Base-by-base conservation (phyloP, 2,329 filamentous ascomycete genomes). In the Aspergillus hortae region DNA sequence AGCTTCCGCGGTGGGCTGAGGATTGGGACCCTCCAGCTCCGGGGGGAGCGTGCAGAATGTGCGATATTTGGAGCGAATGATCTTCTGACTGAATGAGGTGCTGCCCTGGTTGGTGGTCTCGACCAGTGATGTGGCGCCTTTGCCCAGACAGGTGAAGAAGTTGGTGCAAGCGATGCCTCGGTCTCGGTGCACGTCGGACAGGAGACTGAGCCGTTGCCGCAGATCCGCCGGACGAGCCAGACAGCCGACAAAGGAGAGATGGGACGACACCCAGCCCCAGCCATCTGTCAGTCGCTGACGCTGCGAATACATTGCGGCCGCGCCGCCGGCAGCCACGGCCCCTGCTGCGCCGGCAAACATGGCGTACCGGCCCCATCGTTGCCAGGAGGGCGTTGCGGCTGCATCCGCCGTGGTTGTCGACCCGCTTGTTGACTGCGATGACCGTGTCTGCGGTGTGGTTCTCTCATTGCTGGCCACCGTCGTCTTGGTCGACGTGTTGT, bases 181-280 rank as follows among this genome's bases (percentile, higher is more conserved):
- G 52, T 88, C 83, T 43, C 77, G 69, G 32, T 84, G 79, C 17
- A 92, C 74, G 53, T 79, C 77, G n/a, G 82, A 78, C 67, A 96
- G 78, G 54, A 77, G 80, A n/a, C 78, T 74, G 9, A 96, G 79
- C 30, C 94, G 84, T 64, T 84, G 82, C 60, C 86, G 85, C 58
- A 97, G 77, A 65, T 96, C 91, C 61, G 92, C 88, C 4, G 84
- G 85, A n/a, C 89, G 85, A 44, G 89, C 88, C 6, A 99, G 80
- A 64, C 90, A 95, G 2, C 91, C 90, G 1, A 97, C 89, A 64
- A 97, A 99, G 69, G 94, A 89, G 23, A 99, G 83, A 71, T 99
- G 94, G 33, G 89, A 94, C 14, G 87, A 84, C 12, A 89, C 89
- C 91, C 92, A 97, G 9, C 78, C 78, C 75, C 86, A 86, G 6